Base-by-base conservation (phyloP, 352 stramenopile genomes). In the Globisporangium okanoganense region DNA sequence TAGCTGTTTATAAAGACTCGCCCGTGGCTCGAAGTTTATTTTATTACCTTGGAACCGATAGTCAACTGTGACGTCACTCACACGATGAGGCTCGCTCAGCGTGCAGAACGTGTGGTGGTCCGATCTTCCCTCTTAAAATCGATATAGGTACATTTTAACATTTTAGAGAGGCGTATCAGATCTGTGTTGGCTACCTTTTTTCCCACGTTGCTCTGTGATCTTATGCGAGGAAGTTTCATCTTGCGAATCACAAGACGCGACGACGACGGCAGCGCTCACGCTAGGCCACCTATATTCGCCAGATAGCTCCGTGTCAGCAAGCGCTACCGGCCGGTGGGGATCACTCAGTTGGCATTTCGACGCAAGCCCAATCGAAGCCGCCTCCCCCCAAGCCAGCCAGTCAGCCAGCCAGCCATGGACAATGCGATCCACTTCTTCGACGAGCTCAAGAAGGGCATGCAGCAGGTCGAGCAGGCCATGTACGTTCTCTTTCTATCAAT, bases 391-490 rank as follows among this genome's bases (percentile, higher is more conserved):
- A 27, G 8, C 51, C 14, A 57, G 51, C 24, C 52, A 13, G 20
- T 20, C 7, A 47, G 25, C 3, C 22, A 45, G 40, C 10, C 29
- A 49, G 45, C 24, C 13, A 67, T 63, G 61, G 70, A 77, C 44
- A 74, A 64, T 27, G 68, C 70, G 13, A 45, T 73, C 22, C 69
- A 76, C 55, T 79, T 69, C 33, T 59, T 79, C 22, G 72, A 76
- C 24, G 72, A 79, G 38, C 63, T 79, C 62, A 79, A 79, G 72
- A 68, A 77, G 57, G 65, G 72, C 25, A 75, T 77, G 58, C 69
- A 79, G 48, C 63, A 77, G 62, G 66, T 75, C 22, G 69, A 79
- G 56, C 71, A 79, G 44, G 70, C 65, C 61, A 79, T 79, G 72
- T 79, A 66, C 25, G 71, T 64, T 5, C 50, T 29, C 38, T 36